These are phyloP conservation scores for Sclerotinia borealis DNA, from an alignment of 2,329 filamentous ascomycete genomes.

Conservation along the genomic window DNA sequence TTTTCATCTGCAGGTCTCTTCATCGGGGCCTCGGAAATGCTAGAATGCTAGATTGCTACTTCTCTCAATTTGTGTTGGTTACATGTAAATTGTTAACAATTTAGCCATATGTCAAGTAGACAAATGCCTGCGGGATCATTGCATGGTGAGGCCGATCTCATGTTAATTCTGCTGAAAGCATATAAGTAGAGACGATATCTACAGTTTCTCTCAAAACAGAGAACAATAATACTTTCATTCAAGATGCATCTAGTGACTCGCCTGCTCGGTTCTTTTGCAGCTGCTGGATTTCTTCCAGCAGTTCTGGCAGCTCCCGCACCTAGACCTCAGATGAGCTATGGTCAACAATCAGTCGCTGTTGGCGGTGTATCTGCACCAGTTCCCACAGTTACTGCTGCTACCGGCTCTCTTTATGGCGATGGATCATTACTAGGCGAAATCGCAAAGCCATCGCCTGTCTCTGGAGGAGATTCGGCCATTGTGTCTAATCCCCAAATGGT, in stretches of 20 bases:
- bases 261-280: conserved; percentile 11
- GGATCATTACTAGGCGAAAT: conserved; percentile 38
- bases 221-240: neutral
- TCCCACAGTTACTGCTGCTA: conserved; percentile 35
- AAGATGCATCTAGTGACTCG: neutral
- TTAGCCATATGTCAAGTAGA: neutral
- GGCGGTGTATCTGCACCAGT: conserved; percentile 37
- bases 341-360: conserved; percentile 39
- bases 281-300: conserved; percentile 13
- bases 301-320: conserved; percentile 14
- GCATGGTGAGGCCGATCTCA: neutral
- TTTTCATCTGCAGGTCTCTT: neutral
- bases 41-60: neutral
- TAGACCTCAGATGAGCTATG: conserved; percentile 35
- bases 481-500: conserved; percentile 40
- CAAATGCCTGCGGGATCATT: neutral
- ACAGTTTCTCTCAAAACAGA: neutral
- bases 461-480: conserved; percentile 36
- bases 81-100: neutral
- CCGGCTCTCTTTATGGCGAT: conserved; percentile 39
- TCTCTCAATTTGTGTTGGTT: neutral
- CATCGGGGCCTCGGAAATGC: neutral
- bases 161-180: neutral
- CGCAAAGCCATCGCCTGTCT: conserved; percentile 35
- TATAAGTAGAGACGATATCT: neutral